Conservation (phyloP, 805 yeast genomes). For the Candida yuanshanica region DNA sequence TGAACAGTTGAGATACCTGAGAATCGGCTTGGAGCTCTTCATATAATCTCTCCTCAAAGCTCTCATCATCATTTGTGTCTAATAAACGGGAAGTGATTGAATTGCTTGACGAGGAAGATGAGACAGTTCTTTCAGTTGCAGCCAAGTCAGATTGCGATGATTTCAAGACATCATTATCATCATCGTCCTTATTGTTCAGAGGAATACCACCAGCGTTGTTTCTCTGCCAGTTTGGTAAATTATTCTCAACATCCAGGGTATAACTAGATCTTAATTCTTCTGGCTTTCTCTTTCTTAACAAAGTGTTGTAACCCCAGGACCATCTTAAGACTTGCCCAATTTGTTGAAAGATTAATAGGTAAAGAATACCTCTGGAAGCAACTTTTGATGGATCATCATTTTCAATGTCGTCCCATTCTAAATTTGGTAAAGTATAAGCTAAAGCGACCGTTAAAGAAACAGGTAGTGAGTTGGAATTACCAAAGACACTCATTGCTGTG, state of each 20-base stretch:
- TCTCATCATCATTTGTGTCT: background rate
- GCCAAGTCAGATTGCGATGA: background rate
- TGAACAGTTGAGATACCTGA: background rate
- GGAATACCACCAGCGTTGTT: background rate
- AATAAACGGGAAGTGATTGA: slow-evolving; percentile 8
- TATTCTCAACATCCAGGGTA: background rate
- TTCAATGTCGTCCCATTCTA: slow-evolving; percentile 68
- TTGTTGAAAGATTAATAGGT: slow-evolving; percentile 72
- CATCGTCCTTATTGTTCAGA: background rate
- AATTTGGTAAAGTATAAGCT: slow-evolving; percentile 68
- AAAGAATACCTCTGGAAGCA: slow-evolving; percentile 73
- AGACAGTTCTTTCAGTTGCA: background rate
- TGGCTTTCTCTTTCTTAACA: slow-evolving; percentile 46
- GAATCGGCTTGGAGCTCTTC: background rate
- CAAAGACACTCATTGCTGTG: slow-evolving; percentile 95
- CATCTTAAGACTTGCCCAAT: slow-evolving; percentile 78
- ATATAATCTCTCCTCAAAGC: background rate
- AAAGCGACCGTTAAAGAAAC: slow-evolving; percentile 82
- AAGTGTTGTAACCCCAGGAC: slow-evolving; percentile 82
- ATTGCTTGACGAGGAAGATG: background rate
- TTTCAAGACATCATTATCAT: background rate
- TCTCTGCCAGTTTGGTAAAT: background rate
- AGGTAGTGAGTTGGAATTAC: slow-evolving; percentile 91
- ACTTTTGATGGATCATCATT: slow-evolving; percentile 64
- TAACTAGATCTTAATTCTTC: slow-evolving; percentile 27